These are phyloP conservation scores for Mycena crocata DNA, from an alignment of 768 basidiomycete genomes.

Conservation along the genomic window DNA sequence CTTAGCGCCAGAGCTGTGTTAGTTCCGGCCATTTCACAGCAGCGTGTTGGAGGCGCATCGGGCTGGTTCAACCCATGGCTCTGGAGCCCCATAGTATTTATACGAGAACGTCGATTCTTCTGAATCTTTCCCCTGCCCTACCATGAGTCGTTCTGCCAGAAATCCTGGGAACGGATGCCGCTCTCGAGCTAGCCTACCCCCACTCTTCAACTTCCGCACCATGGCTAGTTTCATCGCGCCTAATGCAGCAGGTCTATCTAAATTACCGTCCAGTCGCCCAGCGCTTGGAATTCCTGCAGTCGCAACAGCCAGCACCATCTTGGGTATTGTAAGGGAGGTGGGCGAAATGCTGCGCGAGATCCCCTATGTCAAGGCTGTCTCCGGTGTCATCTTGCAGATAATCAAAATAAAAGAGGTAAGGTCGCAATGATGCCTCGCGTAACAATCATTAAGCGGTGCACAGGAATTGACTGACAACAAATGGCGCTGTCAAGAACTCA, in stretches of 20 bases:
- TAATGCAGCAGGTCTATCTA: constrained; percentile 5
- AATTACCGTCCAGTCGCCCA: background rate
- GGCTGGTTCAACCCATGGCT: constrained; percentile 1
- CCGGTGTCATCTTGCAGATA: constrained; percentile 29
- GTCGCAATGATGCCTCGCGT: constrained; percentile 15
- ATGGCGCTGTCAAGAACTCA: constrained; percentile 32
- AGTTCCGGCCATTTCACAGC: constrained; percentile 27
- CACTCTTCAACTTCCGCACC: background rate
- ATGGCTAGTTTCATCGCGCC: background rate
- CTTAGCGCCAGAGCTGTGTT: constrained; percentile 19
- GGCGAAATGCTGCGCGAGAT: constrained; percentile 26
- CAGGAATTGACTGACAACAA: constrained; percentile 32
- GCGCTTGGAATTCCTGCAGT: constrained; percentile 2
- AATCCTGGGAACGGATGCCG: constrained; percentile 27
- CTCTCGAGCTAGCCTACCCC: background rate
- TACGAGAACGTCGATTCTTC: background rate
- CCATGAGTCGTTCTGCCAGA: constrained; percentile 30
- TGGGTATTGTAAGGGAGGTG: constrained; percentile 26
- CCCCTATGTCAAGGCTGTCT: constrained; percentile 27
- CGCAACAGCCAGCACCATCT: constrained; percentile 22
- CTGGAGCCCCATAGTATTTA: constrained; percentile 18
- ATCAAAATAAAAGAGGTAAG: constrained; percentile 33
- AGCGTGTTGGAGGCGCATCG: constrained; percentile 4
- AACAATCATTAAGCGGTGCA: background rate
- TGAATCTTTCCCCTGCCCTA: constrained; percentile 18